Base-by-base conservation (phyloP, 2,329 filamentous ascomycete species). In the Pseudocercospora fuligena region DNA sequence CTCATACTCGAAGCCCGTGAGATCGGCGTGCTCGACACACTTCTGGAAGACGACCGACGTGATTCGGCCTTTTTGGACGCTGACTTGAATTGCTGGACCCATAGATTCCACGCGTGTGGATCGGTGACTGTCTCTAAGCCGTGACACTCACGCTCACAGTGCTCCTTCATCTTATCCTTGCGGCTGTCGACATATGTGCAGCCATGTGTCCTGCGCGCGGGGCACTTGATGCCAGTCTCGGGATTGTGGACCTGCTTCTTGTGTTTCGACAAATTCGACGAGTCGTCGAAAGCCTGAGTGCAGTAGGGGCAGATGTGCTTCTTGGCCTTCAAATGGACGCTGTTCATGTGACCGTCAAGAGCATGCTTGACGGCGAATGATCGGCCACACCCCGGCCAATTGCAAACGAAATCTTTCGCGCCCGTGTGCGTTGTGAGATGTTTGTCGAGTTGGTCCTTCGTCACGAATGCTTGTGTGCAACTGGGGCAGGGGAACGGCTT, bases 361-460 rank as follows among this genome's bases (percentile, higher is more conserved):
- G 89, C 88, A 69, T 87, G 90, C 69, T 90, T 88, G 68, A 90
- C 88, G 61, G 89, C 88, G 73, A 91, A 91, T 0, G 82, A 80
- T 73, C 88, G 88, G 23, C 76, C 78, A 63, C 76, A 77, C 12
- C 67, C 69, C 2, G 72, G 70, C 70, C 70, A 72, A 31, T 61
- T 72, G 74, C 89, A 92, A 47, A 82, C 79, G 78, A 87, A 89
- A 27, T 89, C 89, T 68, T 87, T 89, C 67, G 87, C 85, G 46
- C 88, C 87, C 0, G 88, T 89, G 73, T 92, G 90, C 1, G 86
- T 90, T 19, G 88, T 85, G 74, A 87, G 82, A 71, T 92, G 90
- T 74, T 91, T 89, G 49, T 87, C 85, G 6, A 91, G 82, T 0
- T 90, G 87, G 75, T 91, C 89, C 71, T 88, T 87, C 1, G 89